phyloP scores from a whole-genome alignment of 176 grass and related monocot genomes.

The Saccharum spontaneum region DNA sequence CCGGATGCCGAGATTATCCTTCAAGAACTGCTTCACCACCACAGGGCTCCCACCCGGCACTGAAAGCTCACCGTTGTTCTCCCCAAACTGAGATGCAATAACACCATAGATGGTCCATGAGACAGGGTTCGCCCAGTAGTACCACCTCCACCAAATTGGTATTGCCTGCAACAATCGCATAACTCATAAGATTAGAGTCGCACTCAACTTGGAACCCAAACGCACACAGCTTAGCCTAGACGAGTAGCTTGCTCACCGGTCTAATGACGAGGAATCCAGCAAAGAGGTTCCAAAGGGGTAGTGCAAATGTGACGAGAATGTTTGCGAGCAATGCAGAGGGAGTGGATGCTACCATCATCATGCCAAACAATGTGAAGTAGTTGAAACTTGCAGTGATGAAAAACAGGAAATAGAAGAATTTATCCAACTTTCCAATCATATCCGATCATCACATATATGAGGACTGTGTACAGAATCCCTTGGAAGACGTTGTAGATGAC shows the following conservation, averaged over 20 bases:
- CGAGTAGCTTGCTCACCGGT: slow-evolving; percentile 42
- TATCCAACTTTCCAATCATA: slow-evolving; percentile 56
- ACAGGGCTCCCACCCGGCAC: slow-evolving; percentile 34
- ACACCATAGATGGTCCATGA: slow-evolving; percentile 81
- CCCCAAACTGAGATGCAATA: slow-evolving; percentile 61
- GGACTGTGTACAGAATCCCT: slow-evolving; percentile 51
- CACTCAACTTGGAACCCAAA: background rate
- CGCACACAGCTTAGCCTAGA: background rate
- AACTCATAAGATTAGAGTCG: background rate
- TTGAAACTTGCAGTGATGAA: slow-evolving; percentile 66
- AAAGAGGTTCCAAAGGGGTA: slow-evolving; percentile 80
- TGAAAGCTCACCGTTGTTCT: background rate
- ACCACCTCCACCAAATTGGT: slow-evolving; percentile 89
- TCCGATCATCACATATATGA: slow-evolving; percentile 76
- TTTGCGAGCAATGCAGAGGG: slow-evolving; percentile 57
- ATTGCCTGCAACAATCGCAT: slow-evolving; percentile 35
- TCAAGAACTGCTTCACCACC: slow-evolving; percentile 52
- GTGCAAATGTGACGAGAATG: slow-evolving; percentile 57
- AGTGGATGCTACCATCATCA: slow-evolving; percentile 76
- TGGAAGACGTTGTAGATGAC: slow-evolving; percentile 64
- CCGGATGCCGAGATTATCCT: slow-evolving; percentile 42
- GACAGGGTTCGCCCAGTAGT: slow-evolving; percentile 34
- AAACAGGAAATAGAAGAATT: slow-evolving; percentile 82
- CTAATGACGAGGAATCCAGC: slow-evolving; percentile 64
- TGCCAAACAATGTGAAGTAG: slow-evolving; percentile 77